Evolutionary conservation across 306 rosid genomes (phyloP), one percentile per base, ranked within the genome.

Genomic region (Comarum palustre): DNA sequence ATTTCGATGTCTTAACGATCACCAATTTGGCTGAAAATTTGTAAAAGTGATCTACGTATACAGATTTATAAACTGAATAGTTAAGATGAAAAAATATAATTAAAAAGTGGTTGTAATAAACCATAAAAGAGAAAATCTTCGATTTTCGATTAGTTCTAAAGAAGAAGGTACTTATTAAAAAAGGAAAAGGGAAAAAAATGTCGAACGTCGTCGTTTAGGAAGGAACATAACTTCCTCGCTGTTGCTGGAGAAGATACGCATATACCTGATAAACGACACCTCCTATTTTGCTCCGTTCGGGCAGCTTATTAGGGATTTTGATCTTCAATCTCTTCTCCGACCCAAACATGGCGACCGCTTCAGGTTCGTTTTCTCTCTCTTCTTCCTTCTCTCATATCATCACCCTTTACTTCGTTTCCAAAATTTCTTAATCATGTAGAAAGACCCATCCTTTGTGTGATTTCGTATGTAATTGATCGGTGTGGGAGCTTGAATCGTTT

Each of bases 321-420:
- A 51, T 51, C 74, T 50, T 32, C 61, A 16, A 36, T 61, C 43
- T 16, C 54, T 24, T 39, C 54, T 14, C 12, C 66, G 20, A 6
- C 15, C 50, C 61, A 4, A 70, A 20, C 11, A 71, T 71, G 75
- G 75, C 75, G 75, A 71, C 75, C 0, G 75, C 75, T 8, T 57
- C 75, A 24, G 75, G 75, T 71, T 39, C 54, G 39, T 57, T 24
- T 22, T 8, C 41, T 8, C 46, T 42, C 29, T 25, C 50, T 6
- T 55, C 25, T 31, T 39, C 43, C 32, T 2, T 39, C n/a, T 71
- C 43, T 17, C 29, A 16, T 24, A 2, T 51, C 36, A 25, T 69
- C 0, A 69, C 57, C 31, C 31, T 55, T 25, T 10, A 17, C 75
- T 54, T 2, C 39, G 3, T 25, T 25, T 24, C 32, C 17, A 41